phyloP scores from a whole-genome alignment of 2,329 filamentous ascomycete genomes.

The Juglanconis oblonga region DNA sequence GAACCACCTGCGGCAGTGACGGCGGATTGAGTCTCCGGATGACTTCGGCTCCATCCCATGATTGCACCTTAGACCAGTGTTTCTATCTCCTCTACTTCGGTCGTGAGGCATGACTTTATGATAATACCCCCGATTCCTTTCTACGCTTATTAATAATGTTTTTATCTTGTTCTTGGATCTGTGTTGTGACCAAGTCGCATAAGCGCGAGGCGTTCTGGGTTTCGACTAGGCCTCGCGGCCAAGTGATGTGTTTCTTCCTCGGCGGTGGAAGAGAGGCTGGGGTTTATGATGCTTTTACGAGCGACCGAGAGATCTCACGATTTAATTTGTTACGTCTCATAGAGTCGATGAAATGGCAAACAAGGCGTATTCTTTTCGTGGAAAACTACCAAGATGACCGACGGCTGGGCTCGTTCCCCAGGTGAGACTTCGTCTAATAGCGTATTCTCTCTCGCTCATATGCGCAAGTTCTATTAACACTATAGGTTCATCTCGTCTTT shows the following conservation, averaged over 20 bases:
- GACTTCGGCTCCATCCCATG: constrained; percentile 2
- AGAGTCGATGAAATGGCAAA: not conserved
- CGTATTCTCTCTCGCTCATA: no score
- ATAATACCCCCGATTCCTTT: constrained; percentile 15
- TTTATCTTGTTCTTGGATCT: not conserved
- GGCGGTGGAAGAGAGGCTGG: not conserved
- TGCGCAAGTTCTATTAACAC: no score
- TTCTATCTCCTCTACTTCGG: constrained; percentile 8
- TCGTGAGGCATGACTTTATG: constrained; percentile 16
- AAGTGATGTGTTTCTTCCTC: not conserved
- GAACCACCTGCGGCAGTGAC: constrained; percentile 7
- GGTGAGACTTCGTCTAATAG: not conserved
- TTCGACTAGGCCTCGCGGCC: not conserved
- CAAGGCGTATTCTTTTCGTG: not conserved
- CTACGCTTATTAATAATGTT: not conserved
- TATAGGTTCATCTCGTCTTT: no score
- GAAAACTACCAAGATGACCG: not conserved
- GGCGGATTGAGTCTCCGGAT: constrained; percentile 6
- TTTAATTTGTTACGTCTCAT: not conserved
- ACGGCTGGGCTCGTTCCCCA: not conserved
- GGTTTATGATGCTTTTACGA: not conserved
- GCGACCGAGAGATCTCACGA: not conserved
- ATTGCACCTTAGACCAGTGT: not conserved
- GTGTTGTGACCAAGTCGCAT: constrained; percentile 12
- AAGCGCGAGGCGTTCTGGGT: constrained; percentile 16